Conservation (phyloP, 2,329 filamentous ascomycete genomes). For the Epichloe bromicola region DNA sequence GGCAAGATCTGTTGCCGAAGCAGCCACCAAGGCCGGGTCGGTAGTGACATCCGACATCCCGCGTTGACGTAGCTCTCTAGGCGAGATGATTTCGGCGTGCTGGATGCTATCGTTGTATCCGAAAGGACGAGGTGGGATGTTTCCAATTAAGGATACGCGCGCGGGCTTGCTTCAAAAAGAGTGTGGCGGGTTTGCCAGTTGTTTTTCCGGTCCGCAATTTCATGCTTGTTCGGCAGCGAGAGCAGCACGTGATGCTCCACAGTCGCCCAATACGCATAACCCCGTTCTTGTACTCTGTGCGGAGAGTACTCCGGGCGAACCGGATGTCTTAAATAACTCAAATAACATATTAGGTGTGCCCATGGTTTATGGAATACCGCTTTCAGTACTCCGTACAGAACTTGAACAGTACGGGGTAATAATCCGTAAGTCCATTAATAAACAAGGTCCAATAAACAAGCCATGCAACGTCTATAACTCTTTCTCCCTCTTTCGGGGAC, state of each 20-base stretch:
- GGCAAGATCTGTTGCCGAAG: conserved; percentile 18
- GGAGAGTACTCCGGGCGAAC: too few species aligned
- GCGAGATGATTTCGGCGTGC: neutral
- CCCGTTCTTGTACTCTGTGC: too few species aligned
- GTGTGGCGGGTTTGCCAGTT: conserved; percentile 15
- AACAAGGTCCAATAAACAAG: too few species aligned
- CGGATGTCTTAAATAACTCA: too few species aligned
- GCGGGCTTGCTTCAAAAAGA: conserved; percentile 15
- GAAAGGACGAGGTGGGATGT: conserved; percentile 20
- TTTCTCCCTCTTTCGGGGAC: too few species aligned
- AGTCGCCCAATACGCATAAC: neutral
- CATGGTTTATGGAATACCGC: too few species aligned
- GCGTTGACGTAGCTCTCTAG: neutral
- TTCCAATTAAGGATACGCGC: conserved; percentile 24
- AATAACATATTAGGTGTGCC: too few species aligned
- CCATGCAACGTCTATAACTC: too few species aligned
- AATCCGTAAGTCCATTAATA: too few species aligned
- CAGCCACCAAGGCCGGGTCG: conserved; percentile 24
- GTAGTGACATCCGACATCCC: conserved; percentile 24
- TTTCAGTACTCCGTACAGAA: too few species aligned
- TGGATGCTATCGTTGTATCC: conserved; percentile 27
- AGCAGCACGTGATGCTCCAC: neutral
- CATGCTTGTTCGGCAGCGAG: neutral
- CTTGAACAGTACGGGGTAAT: too few species aligned
- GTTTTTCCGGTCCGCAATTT: neutral